Evolutionary conservation across 441 rosid species (phyloP), one percentile per base, ranked within the genome.

Genomic region (Corymbia citriodora): DNA sequence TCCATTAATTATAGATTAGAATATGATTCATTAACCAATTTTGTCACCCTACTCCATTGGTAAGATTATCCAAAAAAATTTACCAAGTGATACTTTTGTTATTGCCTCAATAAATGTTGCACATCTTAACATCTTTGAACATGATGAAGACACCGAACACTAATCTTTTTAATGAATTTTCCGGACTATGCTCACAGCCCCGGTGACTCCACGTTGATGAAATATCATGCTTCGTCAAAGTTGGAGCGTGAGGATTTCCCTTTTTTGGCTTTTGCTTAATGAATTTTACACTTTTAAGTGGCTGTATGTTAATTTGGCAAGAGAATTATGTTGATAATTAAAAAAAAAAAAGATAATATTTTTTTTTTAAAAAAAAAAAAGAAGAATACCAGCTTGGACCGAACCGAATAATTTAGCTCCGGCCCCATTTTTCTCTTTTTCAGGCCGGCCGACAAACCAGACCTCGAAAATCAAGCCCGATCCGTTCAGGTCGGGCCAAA

Each of bases 171-270:
- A 6, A 21, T 74, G 49, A 40, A 74, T 40, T 21, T 14, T 40
- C 7, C 3, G 0, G 1, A 3, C 0, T 21, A 3, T 12, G 29
- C 4, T 11, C 8, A 3, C 0, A 3, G 2, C 21, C 17, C 17
- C 0, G 23, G 0, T 74, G 7, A 3, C 27, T 74, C 15, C 52
- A 40, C 10, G 0, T 74, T 4, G 10, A 74, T 11, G 0, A 74
- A 7, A 74, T 0, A 11, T 40, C 7, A 74, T 7, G 52, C 6
- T 40, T 3, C 1, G 1, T n/a, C 70, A 12, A 2, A 61, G 29
- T 4, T 2, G 68, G n/a, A 27, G n/a, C 27, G 14, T 10, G 45
- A 18, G 15, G 6, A 36, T 36, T 19, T 19, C 45, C 82, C 36
- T 0, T 16, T 61, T 25, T 2, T 1, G 10, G 10, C 23, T 59